Evolutionary conservation across 257 asterid species (phyloP).

Genomic region (Handroanthus guayacan): DNA sequence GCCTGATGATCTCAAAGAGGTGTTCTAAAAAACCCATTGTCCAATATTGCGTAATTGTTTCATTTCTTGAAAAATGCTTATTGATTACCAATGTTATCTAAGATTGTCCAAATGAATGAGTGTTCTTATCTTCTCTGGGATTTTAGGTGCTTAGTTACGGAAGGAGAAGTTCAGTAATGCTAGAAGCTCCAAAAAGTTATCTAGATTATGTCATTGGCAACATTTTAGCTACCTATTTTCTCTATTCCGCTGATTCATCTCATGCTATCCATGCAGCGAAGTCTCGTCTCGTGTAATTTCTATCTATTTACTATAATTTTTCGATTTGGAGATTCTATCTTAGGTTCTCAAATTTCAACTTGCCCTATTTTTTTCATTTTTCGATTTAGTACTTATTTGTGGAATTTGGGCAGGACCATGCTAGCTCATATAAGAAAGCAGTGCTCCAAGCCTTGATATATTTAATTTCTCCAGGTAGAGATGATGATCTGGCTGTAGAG

Average conservation of each 20-base stretch:
- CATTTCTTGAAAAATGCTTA: not conserved
- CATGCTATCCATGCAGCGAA: conserved; percentile 73
- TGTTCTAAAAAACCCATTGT: conserved; percentile 43
- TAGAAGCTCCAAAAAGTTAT: conserved; percentile 86
- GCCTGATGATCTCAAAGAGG: conserved; percentile 99
- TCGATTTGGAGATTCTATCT: not conserved
- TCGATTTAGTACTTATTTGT: conserved; percentile 7
- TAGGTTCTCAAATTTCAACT: conserved; percentile 15
- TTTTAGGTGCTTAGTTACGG: conserved; percentile 84
- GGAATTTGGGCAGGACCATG: conserved; percentile 61
- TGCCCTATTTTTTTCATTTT: conserved; percentile 1
- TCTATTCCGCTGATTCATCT: conserved; percentile 61
- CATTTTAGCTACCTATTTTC: conserved; percentile 80
- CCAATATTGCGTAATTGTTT: conserved; percentile 12
- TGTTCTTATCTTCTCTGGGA: not conserved
- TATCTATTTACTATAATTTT: not conserved
- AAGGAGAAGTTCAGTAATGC: conserved; percentile 75
- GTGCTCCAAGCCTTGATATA: conserved; percentile 62
- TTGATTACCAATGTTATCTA: not conserved
- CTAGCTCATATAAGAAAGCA: conserved; percentile 73
- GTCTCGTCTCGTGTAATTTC: conserved; percentile 61
- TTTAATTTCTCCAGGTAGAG: conserved; percentile 70
- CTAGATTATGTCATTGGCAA: conserved; percentile 87
- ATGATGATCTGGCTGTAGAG: conserved; percentile 84
- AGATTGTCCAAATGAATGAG: not conserved